Conservation (phyloP, 805 yeast genomes). For the Yarrowia sp. region DNA sequence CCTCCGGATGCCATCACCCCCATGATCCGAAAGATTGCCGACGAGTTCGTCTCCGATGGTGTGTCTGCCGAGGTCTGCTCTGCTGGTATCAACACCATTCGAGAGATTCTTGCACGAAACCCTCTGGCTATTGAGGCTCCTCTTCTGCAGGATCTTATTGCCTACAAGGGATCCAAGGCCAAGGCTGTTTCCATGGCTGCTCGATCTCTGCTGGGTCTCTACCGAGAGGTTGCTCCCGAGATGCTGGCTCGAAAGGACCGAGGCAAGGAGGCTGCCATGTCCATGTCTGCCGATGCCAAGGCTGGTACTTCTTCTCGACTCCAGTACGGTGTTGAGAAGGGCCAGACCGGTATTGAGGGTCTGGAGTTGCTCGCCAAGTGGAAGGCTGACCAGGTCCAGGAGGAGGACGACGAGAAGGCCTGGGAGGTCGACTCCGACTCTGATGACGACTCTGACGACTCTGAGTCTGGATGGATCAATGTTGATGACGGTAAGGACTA, state of each 20-base stretch:
- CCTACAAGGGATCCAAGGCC: conserved; percentile 88
- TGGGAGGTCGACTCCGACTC: conserved; percentile 56
- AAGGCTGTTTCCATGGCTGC: conserved; percentile 96
- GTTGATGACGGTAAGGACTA: conserved; percentile 81
- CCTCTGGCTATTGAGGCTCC: conserved; percentile 91
- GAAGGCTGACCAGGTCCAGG: conserved; percentile 61
- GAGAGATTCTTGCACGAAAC: conserved; percentile 90
- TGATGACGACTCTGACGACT: conserved; percentile 46
- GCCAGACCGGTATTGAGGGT: conserved; percentile 80
- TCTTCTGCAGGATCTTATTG: conserved; percentile 82
- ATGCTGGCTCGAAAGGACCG: conserved; percentile 88
- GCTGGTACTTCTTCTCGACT: conserved; percentile 32
- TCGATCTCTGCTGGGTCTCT: conserved; percentile 75
- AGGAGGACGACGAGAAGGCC: conserved; percentile 55
- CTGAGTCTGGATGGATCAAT: conserved; percentile 90
- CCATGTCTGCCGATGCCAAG: conserved; percentile 48
- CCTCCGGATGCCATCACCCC: conserved; percentile 89
- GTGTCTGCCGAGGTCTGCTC: conserved; percentile 97
- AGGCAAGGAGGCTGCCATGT: conserved; percentile 89
- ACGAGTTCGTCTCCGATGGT: conserved; percentile 97
- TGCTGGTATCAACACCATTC: conserved; percentile 92
- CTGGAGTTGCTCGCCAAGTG: conserved; percentile 85
- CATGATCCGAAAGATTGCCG: conserved; percentile 87
- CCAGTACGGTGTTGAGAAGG: conserved; percentile 69
- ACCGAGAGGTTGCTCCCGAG: conserved; percentile 94